Base-by-base conservation (phyloP, 1,284 basidiomycete genomes). In the Fistulinella cinereoalba region DNA sequence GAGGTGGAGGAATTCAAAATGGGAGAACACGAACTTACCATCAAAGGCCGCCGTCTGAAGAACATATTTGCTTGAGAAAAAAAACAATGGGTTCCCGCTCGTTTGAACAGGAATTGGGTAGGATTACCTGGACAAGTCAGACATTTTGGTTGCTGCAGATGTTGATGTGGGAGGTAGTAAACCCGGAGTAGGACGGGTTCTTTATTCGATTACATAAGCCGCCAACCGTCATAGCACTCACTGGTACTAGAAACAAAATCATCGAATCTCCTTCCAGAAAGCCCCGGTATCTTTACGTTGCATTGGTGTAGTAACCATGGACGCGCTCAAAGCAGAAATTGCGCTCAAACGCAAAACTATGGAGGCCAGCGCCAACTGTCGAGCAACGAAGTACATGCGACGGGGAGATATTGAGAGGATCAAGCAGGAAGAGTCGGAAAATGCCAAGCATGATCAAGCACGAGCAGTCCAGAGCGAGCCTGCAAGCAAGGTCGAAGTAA, bases 31-130 rank as follows among this genome's bases (percentile, higher is more conserved):
- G 39, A 32, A 67, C 79, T 61, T 49, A 87, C 88, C 86, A 68
- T 93, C 91, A 62, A 94, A 93, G 51, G 83, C 83, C 54, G 87
- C 91, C 43, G 91, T 94, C 69, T 90, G 85, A 53, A 93, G 79
- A 54, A 85, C 76, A 70, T 83, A 90, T 78, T 88, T 88, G 72
- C 88, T 90, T 6, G 50, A 51, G 46, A 34, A 49, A 47, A 41
- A 24, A 24, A 57, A 37, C 3, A 52, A 41, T 21, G 45, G 47
- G 40, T 24, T 8, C 42, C 22, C n/a, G 4, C 27, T 22, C 6
- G 10, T 15, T 19, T 49, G 32, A 22, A 13, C 24, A 16, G 16
- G n/a, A 12, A 18, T 6, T 2, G 19, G 41, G 9, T 0, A n/a
- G 5, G 56, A 60, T 41, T 46, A 85, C 84, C 80, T 85, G 47